These are phyloP conservation scores for Podila horticola DNA, from an alignment of 192 early-diverging fungal genomes.

Conservation along the genomic window DNA sequence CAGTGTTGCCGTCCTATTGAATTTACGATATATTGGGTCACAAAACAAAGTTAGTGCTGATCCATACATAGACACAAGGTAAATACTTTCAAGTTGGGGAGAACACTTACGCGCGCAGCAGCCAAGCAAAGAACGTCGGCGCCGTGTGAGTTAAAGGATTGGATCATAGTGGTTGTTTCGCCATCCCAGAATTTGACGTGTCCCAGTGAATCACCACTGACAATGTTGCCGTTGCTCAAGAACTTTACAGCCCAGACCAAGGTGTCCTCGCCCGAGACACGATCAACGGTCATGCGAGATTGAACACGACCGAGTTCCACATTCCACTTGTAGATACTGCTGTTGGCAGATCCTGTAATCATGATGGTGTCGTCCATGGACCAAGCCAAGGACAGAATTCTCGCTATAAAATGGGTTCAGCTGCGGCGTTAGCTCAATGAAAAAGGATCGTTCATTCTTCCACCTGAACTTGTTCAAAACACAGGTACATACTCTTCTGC, in stretches of 20 bases:
- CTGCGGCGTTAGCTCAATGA: too few relatives aligned
- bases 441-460: too few relatives aligned
- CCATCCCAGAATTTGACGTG: conserved; percentile 92
- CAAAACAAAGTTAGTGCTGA: background rate
- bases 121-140: conserved; percentile 93
- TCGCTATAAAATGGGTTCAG: conserved; percentile 51
- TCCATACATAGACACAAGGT: background rate
- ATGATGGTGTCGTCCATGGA: conserved; percentile 73
- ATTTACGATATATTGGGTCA: background rate
- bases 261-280: conserved; percentile 76
- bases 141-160: conserved; percentile 77
- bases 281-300: conserved; percentile 82
- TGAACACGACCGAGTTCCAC: conserved; percentile 57
- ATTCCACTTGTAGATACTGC: conserved; percentile 79
- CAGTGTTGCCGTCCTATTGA: conserved; percentile 65
- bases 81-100: background rate
- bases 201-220: conserved; percentile 92
- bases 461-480: background rate
- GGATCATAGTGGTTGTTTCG: conserved; percentile 69
- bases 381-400: conserved; percentile 92
- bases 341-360: conserved; percentile 86
- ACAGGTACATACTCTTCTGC: conserved; percentile 56
- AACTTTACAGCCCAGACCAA: conserved; percentile 87
- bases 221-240: conserved; percentile 77
- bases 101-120: conserved; percentile 54